Evolutionary conservation across 2,329 filamentous ascomycete species (phyloP).

Genomic region (Fusarium newnesense): DNA sequence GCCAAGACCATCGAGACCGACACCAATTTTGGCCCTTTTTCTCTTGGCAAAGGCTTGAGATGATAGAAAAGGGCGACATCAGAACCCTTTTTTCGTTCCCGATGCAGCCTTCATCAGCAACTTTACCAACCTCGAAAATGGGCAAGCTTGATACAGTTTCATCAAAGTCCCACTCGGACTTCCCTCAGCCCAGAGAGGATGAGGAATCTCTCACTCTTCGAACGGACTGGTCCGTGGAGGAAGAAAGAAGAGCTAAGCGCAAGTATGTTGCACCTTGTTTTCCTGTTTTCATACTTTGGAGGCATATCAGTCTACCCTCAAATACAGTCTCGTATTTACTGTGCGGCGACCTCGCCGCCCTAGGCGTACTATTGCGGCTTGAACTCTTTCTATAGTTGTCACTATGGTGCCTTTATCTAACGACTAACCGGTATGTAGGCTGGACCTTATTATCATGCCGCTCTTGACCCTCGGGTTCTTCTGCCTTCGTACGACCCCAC

Average conservation of each 20-base stretch:
- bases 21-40: neutral
- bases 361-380: no score
- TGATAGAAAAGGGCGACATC: constrained; percentile 17
- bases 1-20: constrained; percentile 23
- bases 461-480: constrained; percentile 56
- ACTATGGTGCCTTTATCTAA: no score
- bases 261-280: constrained; percentile 44
- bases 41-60: neutral
- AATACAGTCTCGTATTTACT: no score
- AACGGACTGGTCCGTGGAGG: constrained; percentile 50
- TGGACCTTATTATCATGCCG: constrained; percentile 56
- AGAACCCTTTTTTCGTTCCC: neutral
- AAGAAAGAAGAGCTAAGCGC: constrained; percentile 52
- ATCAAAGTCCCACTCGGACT: constrained; percentile 22
- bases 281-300: no score
- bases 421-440: constrained; percentile 30
- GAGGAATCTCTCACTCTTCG: constrained; percentile 44
- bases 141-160: constrained; percentile 21
- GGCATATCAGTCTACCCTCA: no score
- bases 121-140: constrained; percentile 16
- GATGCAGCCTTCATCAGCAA: neutral
- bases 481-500: constrained; percentile 49
- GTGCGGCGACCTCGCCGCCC: neutral
- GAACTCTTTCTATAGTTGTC: no score
- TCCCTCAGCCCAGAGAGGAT: constrained; percentile 40